Evolutionary conservation across 2,329 filamentous ascomycete genomes (phyloP).

Genomic region (Sporothrix pseudoabietina): DNA sequence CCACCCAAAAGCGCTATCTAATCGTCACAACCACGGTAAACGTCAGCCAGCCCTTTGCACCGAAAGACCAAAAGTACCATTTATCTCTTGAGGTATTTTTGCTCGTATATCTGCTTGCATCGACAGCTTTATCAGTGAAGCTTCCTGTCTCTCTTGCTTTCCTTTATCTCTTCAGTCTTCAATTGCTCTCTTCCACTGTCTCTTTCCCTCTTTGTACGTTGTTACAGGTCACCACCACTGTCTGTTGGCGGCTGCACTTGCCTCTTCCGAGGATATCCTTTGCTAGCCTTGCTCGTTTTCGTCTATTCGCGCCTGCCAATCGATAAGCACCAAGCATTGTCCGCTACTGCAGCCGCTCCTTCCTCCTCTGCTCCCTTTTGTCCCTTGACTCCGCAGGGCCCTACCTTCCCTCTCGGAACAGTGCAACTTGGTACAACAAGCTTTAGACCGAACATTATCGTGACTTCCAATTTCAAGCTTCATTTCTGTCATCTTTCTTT

Average conservation of each 20-base stretch:
- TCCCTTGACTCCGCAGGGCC: conserved; percentile 17
- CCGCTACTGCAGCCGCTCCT: background rate
- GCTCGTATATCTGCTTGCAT: background rate
- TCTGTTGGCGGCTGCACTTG: conserved; percentile 20
- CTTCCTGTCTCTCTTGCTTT: background rate
- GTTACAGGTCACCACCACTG: background rate
- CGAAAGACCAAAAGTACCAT: background rate
- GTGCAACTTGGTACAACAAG: conserved; percentile 21
- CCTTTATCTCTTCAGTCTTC: background rate
- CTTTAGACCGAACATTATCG: conserved; percentile 24
- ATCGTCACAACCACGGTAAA: background rate
- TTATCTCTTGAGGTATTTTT: background rate
- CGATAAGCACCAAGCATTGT: conserved; percentile 21
- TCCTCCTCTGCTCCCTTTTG: conserved; percentile 7
- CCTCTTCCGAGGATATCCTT: conserved; percentile 28
- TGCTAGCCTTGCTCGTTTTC: conserved; percentile 14
- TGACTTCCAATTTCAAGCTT: background rate
- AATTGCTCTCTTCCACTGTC: background rate
- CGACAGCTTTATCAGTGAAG: background rate
- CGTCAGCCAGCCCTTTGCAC: conserved; percentile 6
- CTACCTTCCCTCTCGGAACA: conserved; percentile 27
- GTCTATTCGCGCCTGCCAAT: conserved; percentile 9
- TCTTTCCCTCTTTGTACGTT: background rate
- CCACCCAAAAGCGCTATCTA: background rate
- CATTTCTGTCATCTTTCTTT: background rate